Conservation (phyloP, 2,329 filamentous ascomycete genomes). For the Coniochaeta sp. region DNA sequence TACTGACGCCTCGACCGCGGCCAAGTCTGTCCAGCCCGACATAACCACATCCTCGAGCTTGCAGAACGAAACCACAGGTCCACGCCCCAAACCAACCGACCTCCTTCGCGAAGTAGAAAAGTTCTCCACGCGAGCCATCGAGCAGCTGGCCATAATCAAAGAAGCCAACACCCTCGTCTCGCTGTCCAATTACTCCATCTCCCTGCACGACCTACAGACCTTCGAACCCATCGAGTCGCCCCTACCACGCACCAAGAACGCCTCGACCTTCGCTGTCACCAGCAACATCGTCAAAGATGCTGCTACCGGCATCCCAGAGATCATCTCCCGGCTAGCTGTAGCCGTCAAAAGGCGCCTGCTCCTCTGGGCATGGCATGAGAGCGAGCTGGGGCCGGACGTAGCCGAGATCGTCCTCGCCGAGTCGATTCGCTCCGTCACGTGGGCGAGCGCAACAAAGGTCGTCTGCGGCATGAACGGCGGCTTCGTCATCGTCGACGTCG, state of each 20-base stretch:
- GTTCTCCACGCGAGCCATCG: conserved; percentile 83
- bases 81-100: conserved; percentile 57
- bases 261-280: conserved; percentile 83
- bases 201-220: conserved; percentile 79
- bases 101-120: conserved; percentile 87
- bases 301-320: conserved; percentile 80
- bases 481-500: conserved; percentile 82
- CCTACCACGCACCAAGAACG: conserved; percentile 77
- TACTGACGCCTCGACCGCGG: conserved; percentile 5
- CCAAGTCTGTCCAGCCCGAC: background rate
- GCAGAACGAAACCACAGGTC: conserved; percentile 11
- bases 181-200: conserved; percentile 82
- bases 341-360: conserved; percentile 86
- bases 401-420: conserved; percentile 74
- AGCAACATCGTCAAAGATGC: conserved; percentile 92
- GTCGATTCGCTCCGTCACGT: conserved; percentile 80
- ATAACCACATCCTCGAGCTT: conserved; percentile 5
- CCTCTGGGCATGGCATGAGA: conserved; percentile 94
- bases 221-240: conserved; percentile 73
- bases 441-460: conserved; percentile 80
- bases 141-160: conserved; percentile 92
- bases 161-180: conserved; percentile 89
- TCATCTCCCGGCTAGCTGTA: conserved; percentile 85
- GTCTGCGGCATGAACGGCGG: conserved; percentile 87
- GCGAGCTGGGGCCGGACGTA: conserved; percentile 70